Percentiles rank a stretch among this genome's conserved stretches.
Evolutionary conservation across 1,139 yeast genomes (phyloP).

Genomic region (Arxiozyma bovina): DNA sequence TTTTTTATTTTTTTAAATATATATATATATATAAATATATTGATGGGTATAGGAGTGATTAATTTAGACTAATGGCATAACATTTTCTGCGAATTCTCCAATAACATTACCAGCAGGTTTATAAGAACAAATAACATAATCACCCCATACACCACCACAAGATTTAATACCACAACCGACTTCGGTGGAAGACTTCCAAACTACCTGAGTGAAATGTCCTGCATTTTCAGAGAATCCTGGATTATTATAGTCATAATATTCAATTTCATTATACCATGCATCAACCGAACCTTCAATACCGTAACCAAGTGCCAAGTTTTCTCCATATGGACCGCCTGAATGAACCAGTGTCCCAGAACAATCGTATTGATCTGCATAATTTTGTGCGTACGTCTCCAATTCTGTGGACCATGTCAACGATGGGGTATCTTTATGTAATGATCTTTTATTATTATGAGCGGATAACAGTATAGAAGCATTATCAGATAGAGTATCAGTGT

Average conservation of each 20-base stretch:
- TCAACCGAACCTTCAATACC: conserved; percentile 41
- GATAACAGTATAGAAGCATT: conserved; percentile 38
- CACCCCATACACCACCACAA: conserved; percentile 38
- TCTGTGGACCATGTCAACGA: conserved; percentile 41
- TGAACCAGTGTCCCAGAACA: conserved; percentile 50
- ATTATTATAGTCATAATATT: conserved; percentile 38
- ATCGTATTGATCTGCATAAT: conserved; percentile 34
- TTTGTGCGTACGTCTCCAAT: conserved; percentile 32
- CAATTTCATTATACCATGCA: conserved; percentile 59
- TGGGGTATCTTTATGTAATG: conserved; percentile 45
- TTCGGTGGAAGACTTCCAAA: conserved; percentile 51
- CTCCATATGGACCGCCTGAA: conserved; percentile 54
- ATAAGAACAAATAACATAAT: conserved; percentile 65
- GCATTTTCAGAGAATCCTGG: conserved; percentile 36
- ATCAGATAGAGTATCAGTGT: conserved; percentile 22
- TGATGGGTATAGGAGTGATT: neutral
- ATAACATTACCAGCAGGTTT: conserved; percentile 49
- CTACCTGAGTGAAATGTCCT: conserved; percentile 57
- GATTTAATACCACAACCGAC: conserved; percentile 54
- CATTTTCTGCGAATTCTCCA: conserved; percentile 42
- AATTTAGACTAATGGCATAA: conserved; percentile 26
- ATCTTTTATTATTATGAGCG: conserved; percentile 48
- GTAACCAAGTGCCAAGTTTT: conserved; percentile 50
- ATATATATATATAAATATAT: neutral
- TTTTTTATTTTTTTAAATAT: neutral